These are phyloP conservation scores for Aspergillus indologenus DNA, from an alignment of 495 filamentous ascomycete genomes.

Conservation along the genomic window DNA sequence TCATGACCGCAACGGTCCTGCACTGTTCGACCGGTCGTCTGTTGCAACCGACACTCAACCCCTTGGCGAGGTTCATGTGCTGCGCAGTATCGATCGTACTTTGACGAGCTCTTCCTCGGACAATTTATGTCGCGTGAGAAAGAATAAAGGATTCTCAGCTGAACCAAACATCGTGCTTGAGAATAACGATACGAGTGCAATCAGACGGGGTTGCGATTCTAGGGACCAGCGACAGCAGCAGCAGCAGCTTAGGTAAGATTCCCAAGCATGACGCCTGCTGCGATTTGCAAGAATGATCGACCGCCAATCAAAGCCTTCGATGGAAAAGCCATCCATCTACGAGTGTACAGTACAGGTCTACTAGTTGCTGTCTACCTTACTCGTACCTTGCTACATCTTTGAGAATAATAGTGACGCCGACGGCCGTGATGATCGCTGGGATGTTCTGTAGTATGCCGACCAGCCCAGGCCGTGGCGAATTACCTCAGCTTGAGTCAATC, in stretches of 20 bases:
- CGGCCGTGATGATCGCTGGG: background rate
- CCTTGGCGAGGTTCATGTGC: background rate
- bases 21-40: background rate
- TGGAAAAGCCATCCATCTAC: no score
- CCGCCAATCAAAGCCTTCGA: background rate
- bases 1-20: background rate
- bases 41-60: background rate
- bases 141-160: background rate
- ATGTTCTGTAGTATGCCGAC: background rate
- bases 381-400: background rate
- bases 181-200: background rate
- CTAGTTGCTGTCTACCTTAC: no score
- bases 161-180: background rate
- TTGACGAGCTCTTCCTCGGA: background rate
- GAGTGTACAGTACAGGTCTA: no score
- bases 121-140: background rate
- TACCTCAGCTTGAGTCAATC: conserved; percentile 4
- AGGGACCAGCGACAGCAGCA: background rate
- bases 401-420: background rate
- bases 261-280: background rate
- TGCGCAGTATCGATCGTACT: background rate
- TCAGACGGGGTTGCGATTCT: background rate
- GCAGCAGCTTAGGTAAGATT: background rate
- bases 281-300: no score
- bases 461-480: conserved; percentile 4